Evolutionary conservation across 257 asterid genomes (phyloP).

Genomic region (Solanum chmielewskii): DNA sequence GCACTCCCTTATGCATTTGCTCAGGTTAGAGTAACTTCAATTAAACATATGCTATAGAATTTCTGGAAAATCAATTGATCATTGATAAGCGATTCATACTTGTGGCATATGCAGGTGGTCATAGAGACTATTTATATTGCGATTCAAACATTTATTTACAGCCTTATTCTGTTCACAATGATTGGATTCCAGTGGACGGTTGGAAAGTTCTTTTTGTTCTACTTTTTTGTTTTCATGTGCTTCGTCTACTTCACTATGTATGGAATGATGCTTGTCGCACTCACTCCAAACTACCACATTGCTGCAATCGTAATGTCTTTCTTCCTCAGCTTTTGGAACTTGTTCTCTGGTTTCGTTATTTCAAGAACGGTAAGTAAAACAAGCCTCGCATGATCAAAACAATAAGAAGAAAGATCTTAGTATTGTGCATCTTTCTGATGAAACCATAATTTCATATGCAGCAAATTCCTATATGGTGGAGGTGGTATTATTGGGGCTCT

Average conservation of each 20-base stretch:
- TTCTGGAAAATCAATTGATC: not conserved
- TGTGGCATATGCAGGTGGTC: slow-evolving; percentile 35
- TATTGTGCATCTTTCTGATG: not conserved
- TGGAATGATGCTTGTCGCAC: slow-evolving; percentile 84
- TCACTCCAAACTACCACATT: slow-evolving; percentile 64
- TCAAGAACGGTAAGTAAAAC: slow-evolving; percentile 53
- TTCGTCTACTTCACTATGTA: slow-evolving; percentile 70
- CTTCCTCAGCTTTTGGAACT: slow-evolving; percentile 87
- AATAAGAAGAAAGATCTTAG: not conserved
- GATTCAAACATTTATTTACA: slow-evolving; percentile 55
- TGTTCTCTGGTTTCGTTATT: slow-evolving; percentile 70
- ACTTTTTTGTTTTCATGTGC: slow-evolving; percentile 64
- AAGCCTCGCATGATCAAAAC: not conserved
- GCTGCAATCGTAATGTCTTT: slow-evolving; percentile 80
- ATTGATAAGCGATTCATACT: not conserved
- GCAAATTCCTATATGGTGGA: slow-evolving; percentile 91
- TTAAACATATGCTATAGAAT: not conserved
- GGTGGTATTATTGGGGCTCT: slow-evolving; percentile 88
- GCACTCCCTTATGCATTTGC: slow-evolving; percentile 79
- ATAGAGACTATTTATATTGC: slow-evolving; percentile 50
- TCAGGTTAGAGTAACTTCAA: slow-evolving; percentile 11
- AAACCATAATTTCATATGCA: slow-evolving; percentile 1
- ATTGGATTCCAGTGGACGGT: slow-evolving; percentile 63
- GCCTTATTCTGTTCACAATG: slow-evolving; percentile 70
- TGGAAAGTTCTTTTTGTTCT: slow-evolving; percentile 58